Percentiles rank a stretch among this genome's conserved stretches.
Conservation (phyloP, 495 filamentous ascomycete genomes). For the Stereocaulon alpinum region DNA sequence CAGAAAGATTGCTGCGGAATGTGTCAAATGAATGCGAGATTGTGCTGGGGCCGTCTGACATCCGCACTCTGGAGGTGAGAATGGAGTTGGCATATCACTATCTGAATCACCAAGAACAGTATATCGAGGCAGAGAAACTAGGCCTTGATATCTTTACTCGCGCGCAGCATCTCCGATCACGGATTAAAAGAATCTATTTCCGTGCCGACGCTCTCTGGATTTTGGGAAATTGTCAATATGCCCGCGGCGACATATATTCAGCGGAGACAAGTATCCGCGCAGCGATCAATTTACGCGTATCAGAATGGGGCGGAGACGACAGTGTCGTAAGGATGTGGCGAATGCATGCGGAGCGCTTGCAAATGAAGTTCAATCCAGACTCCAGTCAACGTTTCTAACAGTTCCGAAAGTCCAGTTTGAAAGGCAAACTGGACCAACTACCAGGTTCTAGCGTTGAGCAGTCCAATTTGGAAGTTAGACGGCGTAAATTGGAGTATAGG, state of each 20-base stretch:
- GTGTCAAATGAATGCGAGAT: not conserved
- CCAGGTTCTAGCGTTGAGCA: too few relatives aligned
- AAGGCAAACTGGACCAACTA: too few relatives aligned
- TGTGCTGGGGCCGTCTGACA: not conserved
- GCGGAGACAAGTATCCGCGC: not conserved
- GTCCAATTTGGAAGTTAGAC: too few relatives aligned
- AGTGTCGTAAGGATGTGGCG: too few relatives aligned
- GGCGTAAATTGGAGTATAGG: too few relatives aligned
- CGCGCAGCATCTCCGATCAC: not conserved
- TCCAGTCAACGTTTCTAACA: too few relatives aligned
- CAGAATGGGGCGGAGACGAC: too few relatives aligned
- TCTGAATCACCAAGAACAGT: not conserved
- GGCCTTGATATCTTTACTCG: not conserved
- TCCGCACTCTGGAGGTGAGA: too few relatives aligned
- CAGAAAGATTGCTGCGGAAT: not conserved
- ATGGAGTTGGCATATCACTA: accelerated
- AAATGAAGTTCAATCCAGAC: too few relatives aligned
- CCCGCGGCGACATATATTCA: not conserved
- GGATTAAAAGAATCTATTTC: not conserved
- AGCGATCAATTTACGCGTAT: not conserved
- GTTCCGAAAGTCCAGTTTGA: too few relatives aligned
- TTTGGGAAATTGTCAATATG: not conserved
- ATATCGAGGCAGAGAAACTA: not conserved
- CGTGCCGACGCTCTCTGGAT: not conserved
- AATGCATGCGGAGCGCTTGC: too few relatives aligned